Conservation (phyloP, 306 rosid species). For the Castanopsis chinensis region DNA sequence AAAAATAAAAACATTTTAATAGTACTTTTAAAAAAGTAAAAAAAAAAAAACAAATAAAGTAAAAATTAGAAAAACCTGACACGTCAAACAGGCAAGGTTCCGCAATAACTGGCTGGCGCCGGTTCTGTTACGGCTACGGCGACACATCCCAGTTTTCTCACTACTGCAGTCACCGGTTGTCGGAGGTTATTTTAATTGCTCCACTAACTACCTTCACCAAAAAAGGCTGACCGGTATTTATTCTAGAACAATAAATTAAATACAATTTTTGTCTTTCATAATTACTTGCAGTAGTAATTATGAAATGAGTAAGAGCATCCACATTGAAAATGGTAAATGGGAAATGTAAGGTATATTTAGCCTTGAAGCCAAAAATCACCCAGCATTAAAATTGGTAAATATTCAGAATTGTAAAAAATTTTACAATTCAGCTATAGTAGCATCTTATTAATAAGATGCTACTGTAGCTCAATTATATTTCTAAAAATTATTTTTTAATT, state of each 20-base stretch:
- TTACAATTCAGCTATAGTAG: too few species aligned
- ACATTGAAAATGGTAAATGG: too few species aligned
- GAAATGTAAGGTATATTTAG: too few species aligned
- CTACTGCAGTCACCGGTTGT: not conserved
- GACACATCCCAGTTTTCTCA: conserved; percentile 19
- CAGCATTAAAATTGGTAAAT: too few species aligned
- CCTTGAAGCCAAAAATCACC: too few species aligned
- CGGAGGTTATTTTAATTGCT: not conserved
- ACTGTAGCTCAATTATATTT: too few species aligned
- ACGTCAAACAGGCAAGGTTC: conserved; percentile 48
- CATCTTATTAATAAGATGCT: too few species aligned
- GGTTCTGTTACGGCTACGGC: conserved; percentile 56
- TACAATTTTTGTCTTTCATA: not conserved
- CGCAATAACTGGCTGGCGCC: conserved; percentile 48
- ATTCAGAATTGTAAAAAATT: too few species aligned
- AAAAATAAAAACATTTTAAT: not conserved
- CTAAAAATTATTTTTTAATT: too few species aligned
- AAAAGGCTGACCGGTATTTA: not conserved
- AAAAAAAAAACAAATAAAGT: not conserved
- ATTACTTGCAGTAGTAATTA: too few species aligned
- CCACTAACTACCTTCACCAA: not conserved
- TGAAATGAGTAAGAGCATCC: too few species aligned
- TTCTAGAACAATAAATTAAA: too few species aligned
- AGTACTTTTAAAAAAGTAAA: not conserved
- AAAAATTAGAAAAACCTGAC: conserved; percentile 11